phyloP scores from a whole-genome alignment of 257 asterid species.

The Rhazya stricta region DNA sequence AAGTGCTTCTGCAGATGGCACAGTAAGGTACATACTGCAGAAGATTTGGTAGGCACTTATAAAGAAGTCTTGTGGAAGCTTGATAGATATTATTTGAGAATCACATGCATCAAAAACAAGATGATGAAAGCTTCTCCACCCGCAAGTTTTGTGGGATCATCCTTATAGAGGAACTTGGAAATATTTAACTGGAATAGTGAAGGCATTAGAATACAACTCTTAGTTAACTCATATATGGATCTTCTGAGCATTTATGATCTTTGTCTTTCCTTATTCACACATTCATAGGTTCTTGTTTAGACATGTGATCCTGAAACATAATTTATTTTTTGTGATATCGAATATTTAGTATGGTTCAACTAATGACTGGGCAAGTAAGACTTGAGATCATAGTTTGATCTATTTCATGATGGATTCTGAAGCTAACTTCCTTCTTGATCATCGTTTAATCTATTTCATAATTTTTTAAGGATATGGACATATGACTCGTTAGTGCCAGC shows the following conservation, averaged over 20 bases:
- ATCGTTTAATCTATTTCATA: not conserved
- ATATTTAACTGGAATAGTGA: not conserved
- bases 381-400: not conserved
- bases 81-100: not conserved
- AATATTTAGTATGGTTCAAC: not conserved
- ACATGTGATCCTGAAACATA: not conserved
- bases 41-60: not conserved
- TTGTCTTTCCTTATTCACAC: not conserved
- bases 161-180: not conserved
- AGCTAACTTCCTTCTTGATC: constrained; percentile 3
- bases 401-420: constrained; percentile 3
- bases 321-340: not conserved
- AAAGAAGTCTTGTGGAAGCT: not conserved
- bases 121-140: not conserved
- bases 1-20: constrained; percentile 94
- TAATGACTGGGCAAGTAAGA: not conserved
- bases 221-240: not conserved
- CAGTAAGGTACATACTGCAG: constrained; percentile 59
- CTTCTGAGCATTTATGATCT: not conserved
- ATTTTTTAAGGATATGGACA: constrained; percentile 78
- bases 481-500: constrained; percentile 73
- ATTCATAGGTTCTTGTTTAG: not conserved
- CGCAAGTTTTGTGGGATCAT: not conserved
- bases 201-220: not conserved
- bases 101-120: not conserved